Percentiles rank a stretch among this genome's conserved stretches.
phyloP scores from a whole-genome alignment of 2,329 filamentous ascomycete genomes.

The Penicillium sp. region DNA sequence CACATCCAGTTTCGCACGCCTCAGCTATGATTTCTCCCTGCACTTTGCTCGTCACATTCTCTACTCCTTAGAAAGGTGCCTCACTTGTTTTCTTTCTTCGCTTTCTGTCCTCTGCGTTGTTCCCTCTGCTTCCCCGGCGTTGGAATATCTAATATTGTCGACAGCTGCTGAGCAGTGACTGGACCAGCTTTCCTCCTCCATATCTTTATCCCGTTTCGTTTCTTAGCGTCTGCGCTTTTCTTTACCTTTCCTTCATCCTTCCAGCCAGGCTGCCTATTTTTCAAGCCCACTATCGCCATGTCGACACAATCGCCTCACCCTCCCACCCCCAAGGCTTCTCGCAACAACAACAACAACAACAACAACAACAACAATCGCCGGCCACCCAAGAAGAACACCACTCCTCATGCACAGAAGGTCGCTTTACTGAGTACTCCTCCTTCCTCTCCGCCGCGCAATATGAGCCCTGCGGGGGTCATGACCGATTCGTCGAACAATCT shows the following conservation, averaged over 20 bases:
- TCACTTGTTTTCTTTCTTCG: constrained; percentile 8
- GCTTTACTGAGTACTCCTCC: constrained; percentile 35
- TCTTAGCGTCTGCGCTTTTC: constrained; percentile 18
- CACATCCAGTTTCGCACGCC: neutral
- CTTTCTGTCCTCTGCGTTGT: constrained; percentile 10
- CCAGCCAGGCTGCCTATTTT: constrained; percentile 50
- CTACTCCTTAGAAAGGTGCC: constrained; percentile 13
- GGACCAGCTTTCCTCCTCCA: constrained; percentile 20
- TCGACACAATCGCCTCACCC: constrained; percentile 42
- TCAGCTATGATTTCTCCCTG: constrained; percentile 12
- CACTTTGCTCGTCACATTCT: constrained; percentile 9
- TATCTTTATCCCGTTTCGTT: constrained; percentile 23
- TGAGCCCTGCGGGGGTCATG: constrained; percentile 31
- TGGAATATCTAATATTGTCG: constrained; percentile 28
- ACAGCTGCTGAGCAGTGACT: constrained; percentile 36
- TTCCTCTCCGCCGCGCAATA: constrained; percentile 36
- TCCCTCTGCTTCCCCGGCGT: constrained; percentile 23
- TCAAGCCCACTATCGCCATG: constrained; percentile 49
- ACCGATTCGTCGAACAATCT: constrained; percentile 32
- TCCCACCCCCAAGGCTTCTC: constrained; percentile 40
- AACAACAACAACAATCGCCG: constrained; percentile 26
- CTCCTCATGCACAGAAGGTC: constrained; percentile 32
- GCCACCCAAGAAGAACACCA: constrained; percentile 36
- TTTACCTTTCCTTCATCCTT: constrained; percentile 26
- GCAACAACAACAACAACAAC: constrained; percentile 26